Conservation (phyloP, 106 monocot species). For the Platanthera guangdongensis region DNA sequence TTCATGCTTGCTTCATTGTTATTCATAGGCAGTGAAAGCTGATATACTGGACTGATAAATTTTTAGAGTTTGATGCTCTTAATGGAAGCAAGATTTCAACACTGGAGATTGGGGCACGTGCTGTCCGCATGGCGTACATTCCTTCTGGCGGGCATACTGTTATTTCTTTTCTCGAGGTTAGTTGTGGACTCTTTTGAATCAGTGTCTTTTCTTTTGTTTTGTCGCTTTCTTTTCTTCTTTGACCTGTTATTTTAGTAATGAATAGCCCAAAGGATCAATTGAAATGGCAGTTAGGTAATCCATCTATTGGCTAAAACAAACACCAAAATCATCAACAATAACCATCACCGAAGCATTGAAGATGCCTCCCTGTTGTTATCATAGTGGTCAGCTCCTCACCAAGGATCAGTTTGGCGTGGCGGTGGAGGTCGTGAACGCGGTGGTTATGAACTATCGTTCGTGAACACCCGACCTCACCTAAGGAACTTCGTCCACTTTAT, state of each 20-base stretch:
- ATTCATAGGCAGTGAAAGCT: background rate
- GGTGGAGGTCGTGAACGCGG: too few species aligned
- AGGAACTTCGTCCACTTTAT: too few species aligned
- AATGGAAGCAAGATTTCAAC: conserved; percentile 84
- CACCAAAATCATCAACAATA: background rate
- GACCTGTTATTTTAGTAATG: background rate
- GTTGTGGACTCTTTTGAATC: conserved; percentile 6
- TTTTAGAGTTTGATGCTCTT: conserved; percentile 82
- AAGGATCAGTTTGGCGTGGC: background rate
- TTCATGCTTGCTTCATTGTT: too few species aligned
- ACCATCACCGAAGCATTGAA: background rate
- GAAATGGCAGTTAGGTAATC: background rate
- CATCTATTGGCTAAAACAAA: background rate
- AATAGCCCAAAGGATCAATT: background rate
- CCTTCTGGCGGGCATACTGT: conserved; percentile 63
- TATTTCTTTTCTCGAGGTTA: conserved; percentile 84
- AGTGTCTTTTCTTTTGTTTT: too few species aligned
- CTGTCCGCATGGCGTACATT: conserved; percentile 80
- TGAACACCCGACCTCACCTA: too few species aligned
- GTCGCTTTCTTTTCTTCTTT: too few species aligned
- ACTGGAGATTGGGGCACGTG: conserved; percentile 74
- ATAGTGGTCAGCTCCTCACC: background rate
- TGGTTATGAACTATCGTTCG: too few species aligned
- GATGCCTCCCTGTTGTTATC: background rate
- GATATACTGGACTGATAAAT: background rate